A percentile compares a stretch with the other conserved stretches of the same genome.
Conservation (phyloP, 768 basidiomycete genomes). For the Peribolospora kevripleyi region DNA sequence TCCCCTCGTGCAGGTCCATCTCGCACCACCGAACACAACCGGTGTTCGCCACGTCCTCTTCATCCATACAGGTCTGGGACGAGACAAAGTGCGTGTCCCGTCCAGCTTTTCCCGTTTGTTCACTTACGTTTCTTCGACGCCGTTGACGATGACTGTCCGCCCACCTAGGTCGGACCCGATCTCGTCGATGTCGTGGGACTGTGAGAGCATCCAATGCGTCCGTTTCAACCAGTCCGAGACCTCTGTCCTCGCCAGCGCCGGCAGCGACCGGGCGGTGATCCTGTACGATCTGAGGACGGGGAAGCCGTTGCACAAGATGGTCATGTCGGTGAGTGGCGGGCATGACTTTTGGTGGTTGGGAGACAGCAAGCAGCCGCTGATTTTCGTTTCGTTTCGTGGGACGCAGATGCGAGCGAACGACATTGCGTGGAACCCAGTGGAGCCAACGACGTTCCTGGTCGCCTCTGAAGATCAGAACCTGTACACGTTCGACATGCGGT, state of each 20-base stretch:
- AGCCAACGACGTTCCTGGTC: constrained; percentile 69
- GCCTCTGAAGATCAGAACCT: constrained; percentile 98
- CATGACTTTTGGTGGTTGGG: not conserved
- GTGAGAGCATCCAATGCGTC: constrained; percentile 67
- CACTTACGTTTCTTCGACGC: not conserved
- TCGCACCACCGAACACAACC: constrained; percentile 75
- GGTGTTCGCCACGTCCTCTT: constrained; percentile 85
- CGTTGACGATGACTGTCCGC: constrained; percentile 2
- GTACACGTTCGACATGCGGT: constrained; percentile 88
- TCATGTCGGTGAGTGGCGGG: constrained; percentile 47
- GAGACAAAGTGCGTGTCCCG: constrained; percentile 51
- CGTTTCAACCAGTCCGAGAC: constrained; percentile 86
- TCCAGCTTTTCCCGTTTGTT: not conserved
- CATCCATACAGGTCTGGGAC: constrained; percentile 89
- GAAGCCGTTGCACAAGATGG: constrained; percentile 69
- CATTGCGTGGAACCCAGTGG: constrained; percentile 84
- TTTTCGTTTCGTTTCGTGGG: not conserved
- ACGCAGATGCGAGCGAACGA: constrained; percentile 62
- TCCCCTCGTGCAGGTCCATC: constrained; percentile 37
- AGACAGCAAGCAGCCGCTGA: not conserved
- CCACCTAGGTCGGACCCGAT: constrained; percentile 4
- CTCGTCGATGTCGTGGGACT: constrained; percentile 12
- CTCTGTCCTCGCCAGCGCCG: constrained; percentile 80
- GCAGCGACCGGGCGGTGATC: constrained; percentile 84
- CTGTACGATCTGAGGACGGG: constrained; percentile 91